Conservation (phyloP, 805 yeast species). For the Monosporozyma yasuniensis region DNA sequence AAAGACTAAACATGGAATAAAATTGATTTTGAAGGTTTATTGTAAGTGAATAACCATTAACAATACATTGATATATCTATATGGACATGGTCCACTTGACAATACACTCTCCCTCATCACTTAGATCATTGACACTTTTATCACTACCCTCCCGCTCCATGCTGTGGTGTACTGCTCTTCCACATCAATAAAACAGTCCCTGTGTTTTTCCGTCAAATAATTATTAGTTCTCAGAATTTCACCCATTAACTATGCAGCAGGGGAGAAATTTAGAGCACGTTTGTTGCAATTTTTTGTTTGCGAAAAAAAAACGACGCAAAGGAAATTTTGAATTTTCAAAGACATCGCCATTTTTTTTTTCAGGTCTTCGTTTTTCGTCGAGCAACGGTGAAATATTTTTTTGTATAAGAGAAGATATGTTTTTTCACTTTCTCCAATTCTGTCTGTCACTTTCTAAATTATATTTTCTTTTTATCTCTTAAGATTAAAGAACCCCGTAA, state of each 20-base stretch:
- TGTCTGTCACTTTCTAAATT: background rate
- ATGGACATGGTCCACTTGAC: too few relatives aligned
- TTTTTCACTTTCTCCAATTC: conserved; percentile 1
- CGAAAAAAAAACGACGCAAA: conserved; percentile 10
- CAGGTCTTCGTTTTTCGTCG: background rate
- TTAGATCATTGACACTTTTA: too few relatives aligned
- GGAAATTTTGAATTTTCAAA: conserved; percentile 1
- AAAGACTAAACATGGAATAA: conserved; percentile 27
- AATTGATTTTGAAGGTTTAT: background rate
- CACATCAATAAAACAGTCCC: background rate
- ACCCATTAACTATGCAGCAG: conserved; percentile 2
- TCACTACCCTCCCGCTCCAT: too few relatives aligned
- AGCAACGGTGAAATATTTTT: background rate
- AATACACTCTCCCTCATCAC: background rate
- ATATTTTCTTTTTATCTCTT: background rate
- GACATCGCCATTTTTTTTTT: conserved; percentile 3
- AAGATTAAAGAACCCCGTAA: background rate
- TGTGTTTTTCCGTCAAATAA: background rate
- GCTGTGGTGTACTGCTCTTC: background rate
- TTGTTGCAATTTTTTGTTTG: conserved; percentile 14
- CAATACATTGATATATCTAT: too few relatives aligned
- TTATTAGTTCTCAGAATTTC: conserved; percentile 14
- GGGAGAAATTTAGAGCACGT: conserved; percentile 22
- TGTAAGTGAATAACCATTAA: too few relatives aligned
- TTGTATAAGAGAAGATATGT: background rate